Base-by-base conservation (phyloP, 192 early-diverging fungal species). In the Coemansia sp. region DNA sequence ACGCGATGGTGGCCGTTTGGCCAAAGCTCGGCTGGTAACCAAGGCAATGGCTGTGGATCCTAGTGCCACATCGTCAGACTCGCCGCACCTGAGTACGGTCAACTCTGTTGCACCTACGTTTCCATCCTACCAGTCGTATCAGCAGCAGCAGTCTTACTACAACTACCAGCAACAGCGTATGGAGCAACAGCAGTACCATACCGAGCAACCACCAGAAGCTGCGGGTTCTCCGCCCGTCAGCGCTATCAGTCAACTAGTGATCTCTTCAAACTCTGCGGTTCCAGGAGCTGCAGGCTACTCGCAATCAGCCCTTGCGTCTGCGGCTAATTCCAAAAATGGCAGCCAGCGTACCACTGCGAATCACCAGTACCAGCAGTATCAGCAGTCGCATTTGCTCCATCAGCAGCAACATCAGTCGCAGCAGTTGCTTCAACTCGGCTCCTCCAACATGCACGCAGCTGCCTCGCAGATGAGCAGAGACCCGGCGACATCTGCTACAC, bases 401-500 rank as follows among this genome's bases (percentile, higher is more conserved):
- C 66, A 68, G 39, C 67, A 44, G 41, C 41, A 44, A 16, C 49
- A 50, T 4, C 68, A 62, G 15, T 46, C 33, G 11, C 68, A 62
- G 46, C 65, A 67, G 29, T 24, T 62, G 8, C 41, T 38, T 29
- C 71, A 73, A 15, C 72, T n/a, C 40, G 66, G 24, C 50, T 80
- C 63, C 15, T 41, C 46, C 13, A 20, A 53, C 3, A 72, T 80
- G 66, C 73, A 74, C 11, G 64, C 62, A 0, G 55, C 36, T 20
- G 36, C 34, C 40, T 62, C 78, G 16, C 78, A 81, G 46, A 64
- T 73, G 43, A 36, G 40, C 44, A 61, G 79, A 36, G 71, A 61
- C 7, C 46, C 44, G 33, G 44, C 69, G 3, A 31, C 29, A 58
- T 62, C 74, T 4, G 47, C 76, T 1, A 49, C 73, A 0, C 62